Evolutionary conservation across 306 rosid genomes (phyloP).

Genomic region (Hylodesmum podocarpum): DNA sequence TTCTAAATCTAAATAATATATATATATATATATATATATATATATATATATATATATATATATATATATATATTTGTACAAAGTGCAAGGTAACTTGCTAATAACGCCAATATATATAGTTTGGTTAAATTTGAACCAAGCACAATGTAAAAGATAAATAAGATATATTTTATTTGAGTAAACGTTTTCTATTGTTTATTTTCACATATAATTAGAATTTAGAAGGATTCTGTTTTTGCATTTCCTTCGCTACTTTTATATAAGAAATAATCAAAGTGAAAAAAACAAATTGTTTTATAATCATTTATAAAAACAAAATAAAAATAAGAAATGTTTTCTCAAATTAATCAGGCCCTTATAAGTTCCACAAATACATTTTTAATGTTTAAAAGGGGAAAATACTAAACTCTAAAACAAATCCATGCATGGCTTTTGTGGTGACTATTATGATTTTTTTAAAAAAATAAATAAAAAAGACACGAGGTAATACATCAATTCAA

Average conservation of each 20-base stretch:
- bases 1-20: not conserved
- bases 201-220: not conserved
- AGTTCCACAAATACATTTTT: not conserved
- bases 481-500: too few relatives aligned
- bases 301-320: not conserved
- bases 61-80: not conserved
- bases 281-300: not conserved
- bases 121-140: not conserved
- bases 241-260: not conserved
- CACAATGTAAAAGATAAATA: not conserved
- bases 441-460: not conserved
- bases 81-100: not conserved
- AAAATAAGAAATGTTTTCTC: not conserved
- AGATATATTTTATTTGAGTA: not conserved
- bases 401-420: not conserved
- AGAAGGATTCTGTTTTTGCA: not conserved
- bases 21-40: too few relatives aligned
- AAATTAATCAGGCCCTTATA: not conserved
- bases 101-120: not conserved
- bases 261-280: not conserved
- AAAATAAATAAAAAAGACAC: not conserved
- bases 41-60: too few relatives aligned
- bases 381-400: not conserved
- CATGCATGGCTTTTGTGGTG: not conserved
- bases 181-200: not conserved